Percentiles rank a stretch among this genome's conserved stretches.
These are phyloP conservation scores for Gossypium trilobum DNA, from an alignment of 441 rosid genomes.

Conservation along the genomic window DNA sequence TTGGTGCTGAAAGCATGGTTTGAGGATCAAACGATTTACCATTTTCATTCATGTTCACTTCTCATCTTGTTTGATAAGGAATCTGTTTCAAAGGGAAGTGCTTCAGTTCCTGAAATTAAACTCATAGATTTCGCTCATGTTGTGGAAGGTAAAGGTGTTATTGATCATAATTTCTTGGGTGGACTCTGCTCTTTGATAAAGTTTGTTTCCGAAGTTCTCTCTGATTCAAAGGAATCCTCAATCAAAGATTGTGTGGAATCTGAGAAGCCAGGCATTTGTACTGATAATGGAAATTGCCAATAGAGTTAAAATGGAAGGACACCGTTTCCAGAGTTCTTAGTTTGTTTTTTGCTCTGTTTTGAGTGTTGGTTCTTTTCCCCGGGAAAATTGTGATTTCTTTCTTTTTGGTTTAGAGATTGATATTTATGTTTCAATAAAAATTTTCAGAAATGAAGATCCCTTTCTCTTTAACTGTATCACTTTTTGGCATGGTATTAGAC, in stretches of 20 bases:
- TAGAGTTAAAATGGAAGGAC: not conserved
- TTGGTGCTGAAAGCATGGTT: slow-evolving; percentile 82
- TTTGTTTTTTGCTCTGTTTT: not conserved
- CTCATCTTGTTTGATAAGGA: slow-evolving; percentile 63
- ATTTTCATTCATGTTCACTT: slow-evolving; percentile 79
- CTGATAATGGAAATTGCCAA: slow-evolving; percentile 18
- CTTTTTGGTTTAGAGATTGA: not conserved
- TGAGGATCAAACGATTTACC: slow-evolving; percentile 78
- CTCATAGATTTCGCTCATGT: slow-evolving; percentile 96
- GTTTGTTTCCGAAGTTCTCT: slow-evolving; percentile 59
- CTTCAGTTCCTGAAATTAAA: slow-evolving; percentile 42
- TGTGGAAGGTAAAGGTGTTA: slow-evolving; percentile 65
- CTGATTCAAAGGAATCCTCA: slow-evolving; percentile 34
- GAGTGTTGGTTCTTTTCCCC: not conserved
- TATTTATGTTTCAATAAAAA: not conserved
- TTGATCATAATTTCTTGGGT: slow-evolving; percentile 92
- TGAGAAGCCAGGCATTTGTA: slow-evolving; percentile 13
- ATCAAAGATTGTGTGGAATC: slow-evolving; percentile 21
- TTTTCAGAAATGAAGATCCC: not conserved
- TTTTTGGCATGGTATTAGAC: not conserved
- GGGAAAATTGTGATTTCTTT: not conserved
- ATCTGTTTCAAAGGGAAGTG: slow-evolving; percentile 25
- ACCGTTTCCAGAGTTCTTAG: not conserved
- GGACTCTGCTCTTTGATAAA: slow-evolving; percentile 88
- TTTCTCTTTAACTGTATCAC: not conserved